phyloP scores from a whole-genome alignment of 1,284 basidiomycete genomes.

The Microstroma glucosiphilum region DNA sequence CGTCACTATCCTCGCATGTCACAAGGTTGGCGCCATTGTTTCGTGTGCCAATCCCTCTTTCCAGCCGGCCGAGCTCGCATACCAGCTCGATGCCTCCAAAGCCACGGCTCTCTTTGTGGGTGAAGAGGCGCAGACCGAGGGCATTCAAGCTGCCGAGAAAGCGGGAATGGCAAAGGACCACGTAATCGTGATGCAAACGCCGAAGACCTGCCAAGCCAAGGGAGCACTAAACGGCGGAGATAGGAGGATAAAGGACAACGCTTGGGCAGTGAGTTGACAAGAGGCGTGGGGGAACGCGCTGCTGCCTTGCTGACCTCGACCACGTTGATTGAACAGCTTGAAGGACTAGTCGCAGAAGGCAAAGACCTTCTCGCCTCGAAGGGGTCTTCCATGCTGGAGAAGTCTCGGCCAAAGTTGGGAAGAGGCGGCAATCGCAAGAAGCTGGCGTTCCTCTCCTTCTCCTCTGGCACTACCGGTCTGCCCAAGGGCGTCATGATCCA shows the following conservation, averaged over 20 bases:
- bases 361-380: conserved; percentile 55
- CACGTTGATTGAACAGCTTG: conserved; percentile 52
- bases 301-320: background rate
- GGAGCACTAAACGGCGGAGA: conserved; percentile 18
- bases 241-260: conserved; percentile 28
- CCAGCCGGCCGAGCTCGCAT: conserved; percentile 60
- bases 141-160: conserved; percentile 57
- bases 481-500: conserved; percentile 51
- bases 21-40: conserved; percentile 65
- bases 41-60: conserved; percentile 70
- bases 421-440: conserved; percentile 64
- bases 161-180: conserved; percentile 57
- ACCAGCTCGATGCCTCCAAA: conserved; percentile 55
- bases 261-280: conserved; percentile 23
- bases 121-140: conserved; percentile 56
- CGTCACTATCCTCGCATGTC: conserved; percentile 66
- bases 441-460: conserved; percentile 69
- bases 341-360: conserved; percentile 54
- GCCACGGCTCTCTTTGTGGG: conserved; percentile 61
- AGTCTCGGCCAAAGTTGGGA: conserved; percentile 52
- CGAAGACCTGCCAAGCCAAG: conserved; percentile 9
- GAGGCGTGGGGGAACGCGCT: background rate
- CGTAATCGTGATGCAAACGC: conserved; percentile 27
- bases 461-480: conserved; percentile 73
- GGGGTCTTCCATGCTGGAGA: conserved; percentile 54